Conservation (phyloP, 352 stramenopile genomes). For the Phytophthora hybrid region DNA sequence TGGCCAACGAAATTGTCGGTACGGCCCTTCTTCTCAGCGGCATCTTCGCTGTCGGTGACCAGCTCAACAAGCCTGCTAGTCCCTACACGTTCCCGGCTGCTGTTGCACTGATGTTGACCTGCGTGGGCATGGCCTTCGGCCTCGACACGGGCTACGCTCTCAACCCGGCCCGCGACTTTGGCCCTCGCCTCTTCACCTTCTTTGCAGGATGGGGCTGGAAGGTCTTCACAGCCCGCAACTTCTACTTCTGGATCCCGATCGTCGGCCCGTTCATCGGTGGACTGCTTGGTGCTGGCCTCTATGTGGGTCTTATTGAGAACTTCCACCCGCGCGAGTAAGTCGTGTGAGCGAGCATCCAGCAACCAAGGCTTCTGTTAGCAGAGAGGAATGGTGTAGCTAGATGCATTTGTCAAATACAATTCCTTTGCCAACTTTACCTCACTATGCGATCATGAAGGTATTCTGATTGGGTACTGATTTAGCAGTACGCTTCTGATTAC, state of each 20-base stretch:
- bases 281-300: slow-evolving; percentile 40
- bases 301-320: slow-evolving; percentile 46
- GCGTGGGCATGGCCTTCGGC: slow-evolving; percentile 46
- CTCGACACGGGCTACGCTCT: slow-evolving; percentile 50
- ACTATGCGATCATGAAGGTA: too few species aligned
- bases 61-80: slow-evolving; percentile 50
- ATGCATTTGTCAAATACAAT: slow-evolving; percentile 3
- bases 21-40: slow-evolving; percentile 49
- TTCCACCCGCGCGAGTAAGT: slow-evolving; percentile 44
- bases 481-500: too few species aligned
- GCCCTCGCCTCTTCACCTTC: slow-evolving; percentile 53
- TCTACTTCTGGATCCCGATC: slow-evolving; percentile 56
- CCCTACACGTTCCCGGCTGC: slow-evolving; percentile 42
- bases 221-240: slow-evolving; percentile 40
- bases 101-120: slow-evolving; percentile 44
- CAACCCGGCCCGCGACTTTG: slow-evolving; percentile 56
- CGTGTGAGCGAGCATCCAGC: not conserved
- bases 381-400: not conserved
- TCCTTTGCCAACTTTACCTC: not conserved
- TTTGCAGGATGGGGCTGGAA: slow-evolving; percentile 54
- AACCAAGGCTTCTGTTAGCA: not conserved
- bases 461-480: too few species aligned
- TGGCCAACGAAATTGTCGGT: slow-evolving; percentile 55
- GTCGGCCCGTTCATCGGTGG: slow-evolving; percentile 48
- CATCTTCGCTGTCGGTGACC: slow-evolving; percentile 54